Evolutionary conservation across 2,329 filamentous ascomycete species (phyloP).

Genomic region (Xylariales sp.): DNA sequence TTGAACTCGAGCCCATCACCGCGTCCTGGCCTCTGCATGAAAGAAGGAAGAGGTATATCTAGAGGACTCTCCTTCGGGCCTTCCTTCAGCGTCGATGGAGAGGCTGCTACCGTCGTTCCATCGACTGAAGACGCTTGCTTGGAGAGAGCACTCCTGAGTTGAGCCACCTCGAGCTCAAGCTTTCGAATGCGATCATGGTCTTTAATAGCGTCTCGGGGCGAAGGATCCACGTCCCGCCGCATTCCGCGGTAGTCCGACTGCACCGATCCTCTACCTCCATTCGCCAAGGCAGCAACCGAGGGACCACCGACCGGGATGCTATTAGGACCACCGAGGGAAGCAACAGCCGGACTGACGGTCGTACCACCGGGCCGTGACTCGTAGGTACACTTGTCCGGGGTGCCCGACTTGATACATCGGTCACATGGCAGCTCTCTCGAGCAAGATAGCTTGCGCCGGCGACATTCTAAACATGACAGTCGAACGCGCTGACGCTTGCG

Average conservation of each 20-base stretch:
- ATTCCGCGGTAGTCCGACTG: conserved; percentile 27
- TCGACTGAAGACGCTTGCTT: conserved; percentile 45
- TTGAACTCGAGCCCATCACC: conserved; percentile 41
- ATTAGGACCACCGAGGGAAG: neutral
- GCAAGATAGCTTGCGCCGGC: conserved; percentile 56
- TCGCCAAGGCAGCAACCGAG: neutral
- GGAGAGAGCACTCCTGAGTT: conserved; percentile 48
- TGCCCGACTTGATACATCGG: conserved; percentile 58
- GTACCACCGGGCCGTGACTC: conserved; percentile 40
- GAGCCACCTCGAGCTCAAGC: conserved; percentile 54
- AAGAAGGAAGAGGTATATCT: conserved; percentile 26
- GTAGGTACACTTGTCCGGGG: conserved; percentile 36
- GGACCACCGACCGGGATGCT: neutral
- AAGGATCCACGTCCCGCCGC: conserved; percentile 31
- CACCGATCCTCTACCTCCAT: neutral
- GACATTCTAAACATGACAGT: conserved; percentile 56
- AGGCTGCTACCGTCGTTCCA: conserved; percentile 46
- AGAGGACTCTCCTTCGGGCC: conserved; percentile 32
- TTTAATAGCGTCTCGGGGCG: conserved; percentile 36
- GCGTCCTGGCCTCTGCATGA: conserved; percentile 25
- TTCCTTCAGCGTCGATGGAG: conserved; percentile 42
- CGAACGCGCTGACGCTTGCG: conserved; percentile 57
- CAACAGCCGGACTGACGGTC: conserved; percentile 10
- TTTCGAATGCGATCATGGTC: conserved; percentile 56
- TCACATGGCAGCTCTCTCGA: conserved; percentile 58